Conservation (phyloP, 106 monocot genomes). For the Posidonia australis region DNA sequence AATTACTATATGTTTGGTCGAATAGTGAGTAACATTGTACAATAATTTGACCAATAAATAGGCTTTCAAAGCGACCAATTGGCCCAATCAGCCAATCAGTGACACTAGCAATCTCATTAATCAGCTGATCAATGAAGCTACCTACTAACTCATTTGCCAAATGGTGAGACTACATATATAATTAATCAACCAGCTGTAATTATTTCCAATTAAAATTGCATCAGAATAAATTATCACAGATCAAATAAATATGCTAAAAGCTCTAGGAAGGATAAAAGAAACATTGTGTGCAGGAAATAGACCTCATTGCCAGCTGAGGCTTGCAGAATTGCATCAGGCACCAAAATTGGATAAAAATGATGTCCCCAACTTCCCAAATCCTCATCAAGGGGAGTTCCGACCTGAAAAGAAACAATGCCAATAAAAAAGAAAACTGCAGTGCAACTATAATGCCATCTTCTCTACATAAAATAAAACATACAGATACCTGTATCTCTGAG, state of each 20-base stretch:
- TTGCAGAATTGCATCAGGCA: constrained; percentile 84
- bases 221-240: neutral
- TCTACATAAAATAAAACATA: too few species aligned
- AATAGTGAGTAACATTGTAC: neutral
- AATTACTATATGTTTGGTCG: neutral
- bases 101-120: too few species aligned
- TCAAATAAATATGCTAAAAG: neutral
- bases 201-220: neutral
- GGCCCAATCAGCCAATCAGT: neutral
- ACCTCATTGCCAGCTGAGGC: constrained; percentile 92
- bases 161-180: neutral
- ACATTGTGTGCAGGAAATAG: neutral
- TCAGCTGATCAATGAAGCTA: too few species aligned
- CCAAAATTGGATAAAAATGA: constrained; percentile 48
- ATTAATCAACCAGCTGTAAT: neutral
- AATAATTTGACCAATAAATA: neutral
- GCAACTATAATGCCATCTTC: neutral
- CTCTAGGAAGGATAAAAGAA: neutral
- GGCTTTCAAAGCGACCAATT: neutral
- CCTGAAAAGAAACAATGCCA: constrained; percentile 22
- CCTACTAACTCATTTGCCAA: too few species aligned
- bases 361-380: constrained; percentile 90
- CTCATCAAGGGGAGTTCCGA: constrained; percentile 89
- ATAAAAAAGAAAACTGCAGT: neutral
- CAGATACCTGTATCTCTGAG: too few species aligned